Conservation (phyloP, 345 rosid species). For the Camelina neglecta region DNA sequence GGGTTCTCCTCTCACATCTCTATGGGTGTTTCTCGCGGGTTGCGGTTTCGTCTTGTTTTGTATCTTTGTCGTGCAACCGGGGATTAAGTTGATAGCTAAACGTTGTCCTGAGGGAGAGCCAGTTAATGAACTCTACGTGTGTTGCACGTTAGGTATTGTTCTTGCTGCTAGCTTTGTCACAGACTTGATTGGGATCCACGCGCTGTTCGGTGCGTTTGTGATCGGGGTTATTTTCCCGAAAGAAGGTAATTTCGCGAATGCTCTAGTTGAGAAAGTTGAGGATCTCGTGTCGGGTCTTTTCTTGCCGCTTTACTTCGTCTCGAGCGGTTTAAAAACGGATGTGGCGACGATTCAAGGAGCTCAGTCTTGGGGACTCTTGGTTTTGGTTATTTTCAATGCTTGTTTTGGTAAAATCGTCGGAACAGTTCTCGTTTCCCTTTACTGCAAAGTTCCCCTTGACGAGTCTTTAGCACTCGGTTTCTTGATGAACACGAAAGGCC, state of each 20-base stretch:
- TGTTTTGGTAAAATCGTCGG: conserved; percentile 63
- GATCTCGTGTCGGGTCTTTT: conserved; percentile 59
- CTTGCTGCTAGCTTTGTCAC: conserved; percentile 59
- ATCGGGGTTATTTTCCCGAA: conserved; percentile 61
- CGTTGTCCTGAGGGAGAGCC: conserved; percentile 46
- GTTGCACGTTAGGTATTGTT: conserved; percentile 52
- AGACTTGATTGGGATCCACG: conserved; percentile 62
- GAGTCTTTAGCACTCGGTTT: conserved; percentile 63
- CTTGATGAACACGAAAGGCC: conserved; percentile 73
- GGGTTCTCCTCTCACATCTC: conserved; percentile 46
- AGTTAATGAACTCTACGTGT: conserved; percentile 52
- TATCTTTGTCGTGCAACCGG: conserved; percentile 39
- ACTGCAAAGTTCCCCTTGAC: conserved; percentile 52
- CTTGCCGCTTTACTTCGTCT: conserved; percentile 62
- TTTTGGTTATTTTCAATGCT: conserved; percentile 59
- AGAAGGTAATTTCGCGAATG: conserved; percentile 49
- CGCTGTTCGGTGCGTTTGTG: conserved; percentile 60
- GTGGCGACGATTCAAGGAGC: conserved; percentile 52
- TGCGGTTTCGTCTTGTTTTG: conserved; percentile 48
- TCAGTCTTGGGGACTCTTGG: conserved; percentile 56
- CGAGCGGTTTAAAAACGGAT: conserved; percentile 61
- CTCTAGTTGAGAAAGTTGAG: conserved; percentile 55
- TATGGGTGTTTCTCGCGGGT: conserved; percentile 60
- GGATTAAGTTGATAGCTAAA: conserved; percentile 40
- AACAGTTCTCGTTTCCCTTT: conserved; percentile 50